Evolutionary conservation across 2,329 filamentous ascomycete genomes (phyloP).

Genomic region (Cryphonectria nitschkei): DNA sequence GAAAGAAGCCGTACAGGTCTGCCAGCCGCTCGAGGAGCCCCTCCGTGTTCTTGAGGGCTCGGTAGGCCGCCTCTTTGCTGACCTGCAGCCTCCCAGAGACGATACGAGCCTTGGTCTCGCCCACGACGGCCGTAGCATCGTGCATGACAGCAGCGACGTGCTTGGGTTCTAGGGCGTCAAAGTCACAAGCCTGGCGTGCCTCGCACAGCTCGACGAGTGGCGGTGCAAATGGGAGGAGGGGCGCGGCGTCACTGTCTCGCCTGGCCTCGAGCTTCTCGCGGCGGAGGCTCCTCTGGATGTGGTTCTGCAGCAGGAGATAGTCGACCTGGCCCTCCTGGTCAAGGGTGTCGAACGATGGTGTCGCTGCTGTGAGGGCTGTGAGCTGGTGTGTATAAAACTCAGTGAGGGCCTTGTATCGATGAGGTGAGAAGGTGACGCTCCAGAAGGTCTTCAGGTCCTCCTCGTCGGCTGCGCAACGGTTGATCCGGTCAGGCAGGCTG

Average conservation of each 20-base stretch:
- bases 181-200: slow-evolving; percentile 48
- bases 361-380: slow-evolving; percentile 37
- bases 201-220: slow-evolving; percentile 51
- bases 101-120: slow-evolving; percentile 41
- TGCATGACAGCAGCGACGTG: slow-evolving; percentile 47
- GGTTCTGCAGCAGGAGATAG: slow-evolving; percentile 54
- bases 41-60: slow-evolving; percentile 48
- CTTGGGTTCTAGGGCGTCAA: slow-evolving; percentile 44
- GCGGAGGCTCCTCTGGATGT: slow-evolving; percentile 42
- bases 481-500: slow-evolving; percentile 46
- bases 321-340: slow-evolving; percentile 52
- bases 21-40: slow-evolving; percentile 46
- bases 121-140: slow-evolving; percentile 39
- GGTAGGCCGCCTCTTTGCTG: slow-evolving; percentile 49
- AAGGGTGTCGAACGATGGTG: slow-evolving; percentile 39
- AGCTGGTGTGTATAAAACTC: slow-evolving; percentile 49
- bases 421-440: slow-evolving; percentile 49
- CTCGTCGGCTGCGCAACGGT: slow-evolving; percentile 49
- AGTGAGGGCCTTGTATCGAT: slow-evolving; percentile 44
- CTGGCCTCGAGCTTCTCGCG: slow-evolving; percentile 45
- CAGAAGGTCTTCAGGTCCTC: slow-evolving; percentile 53
- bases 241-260: slow-evolving; percentile 42
- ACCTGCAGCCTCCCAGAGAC: slow-evolving; percentile 39
- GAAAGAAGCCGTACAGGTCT: slow-evolving; percentile 56
- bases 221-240: slow-evolving; percentile 49